Base-by-base conservation (phyloP, 2,329 filamentous ascomycete genomes). In the Sarocladiaceae sp. region DNA sequence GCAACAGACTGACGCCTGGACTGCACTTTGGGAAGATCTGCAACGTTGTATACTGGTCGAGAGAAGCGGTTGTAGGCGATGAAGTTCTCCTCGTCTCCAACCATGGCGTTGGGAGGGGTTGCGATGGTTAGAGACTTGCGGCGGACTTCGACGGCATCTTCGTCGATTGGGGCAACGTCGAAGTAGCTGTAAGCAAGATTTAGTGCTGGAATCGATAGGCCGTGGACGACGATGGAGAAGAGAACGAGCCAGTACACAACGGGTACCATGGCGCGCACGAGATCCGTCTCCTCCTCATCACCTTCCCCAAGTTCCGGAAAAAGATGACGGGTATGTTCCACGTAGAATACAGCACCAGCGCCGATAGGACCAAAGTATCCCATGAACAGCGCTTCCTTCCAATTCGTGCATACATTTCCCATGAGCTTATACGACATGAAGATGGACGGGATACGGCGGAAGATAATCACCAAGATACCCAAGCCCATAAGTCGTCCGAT, bases 291-390 rank as follows among this genome's bases (percentile, higher is more conserved):
- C 37, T 66, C 64, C 12, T 60, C 62, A 55, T 71, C 70, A 2
- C 64, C 67, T 2, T 66, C 52, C 22, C 61, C 65, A 0, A 62
- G 53, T 4, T 65, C 52, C 0, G 71, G 71, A 53, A 75, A 72
- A 3, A 77, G 59, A 11, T 74, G 65, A 55, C 56, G 22, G 55
- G 54, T 52, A 42, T 55, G 44, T 56, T 76, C 71, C 13, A 91
- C 75, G 65, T 92, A 91, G 65, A 90, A 91, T 20, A 90, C 78
- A 0, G 88, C 87, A 18, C 84, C 86, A 8, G 88, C 86, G 2
- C 88, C 88, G n/a, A 57, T 90, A 0, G 88, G 88, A 0, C 87
- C 88, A 58, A 92, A 91, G 54, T 83, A 82, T 0, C 80, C 80
- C 77, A 83, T 79, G 54, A 84, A 83, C 0, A 84, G 59, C 0